A percentile compares a stretch with the other conserved stretches of the same genome.
Evolutionary conservation across 805 yeast species (phyloP).

Genomic region (Candida taoyuanica): DNA sequence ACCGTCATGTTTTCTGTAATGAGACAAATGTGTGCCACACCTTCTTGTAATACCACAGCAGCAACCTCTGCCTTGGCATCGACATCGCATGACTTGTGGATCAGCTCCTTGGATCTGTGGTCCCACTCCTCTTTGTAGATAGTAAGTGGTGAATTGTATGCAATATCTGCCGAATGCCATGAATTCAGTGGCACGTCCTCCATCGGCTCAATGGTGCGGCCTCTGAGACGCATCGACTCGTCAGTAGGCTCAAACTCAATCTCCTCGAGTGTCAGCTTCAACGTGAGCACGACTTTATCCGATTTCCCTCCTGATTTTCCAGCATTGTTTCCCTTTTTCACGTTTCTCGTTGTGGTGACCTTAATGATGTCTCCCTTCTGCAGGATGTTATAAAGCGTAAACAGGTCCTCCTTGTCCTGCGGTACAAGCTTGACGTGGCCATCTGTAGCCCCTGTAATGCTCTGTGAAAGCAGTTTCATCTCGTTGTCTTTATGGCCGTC

Average conservation of each 20-base stretch:
- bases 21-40: constrained; percentile 87
- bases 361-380: constrained; percentile 71
- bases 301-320: constrained; percentile 18
- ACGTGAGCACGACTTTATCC: constrained; percentile 54
- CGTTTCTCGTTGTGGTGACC: constrained; percentile 63
- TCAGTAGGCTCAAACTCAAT: constrained; percentile 78
- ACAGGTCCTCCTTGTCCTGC: constrained; percentile 87
- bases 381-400: constrained; percentile 80
- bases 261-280: constrained; percentile 58
- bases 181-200: constrained; percentile 81
- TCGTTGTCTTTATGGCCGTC: too few species aligned
- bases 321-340: constrained; percentile 32
- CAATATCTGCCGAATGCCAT: constrained; percentile 82
- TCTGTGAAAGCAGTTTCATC: constrained; percentile 56
- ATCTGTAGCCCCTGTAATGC: constrained; percentile 52
- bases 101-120: constrained; percentile 54
- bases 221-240: constrained; percentile 73
- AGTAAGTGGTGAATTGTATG: constrained; percentile 62
- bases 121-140: constrained; percentile 80
- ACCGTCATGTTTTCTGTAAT: constrained; percentile 88
- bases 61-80: constrained; percentile 87
- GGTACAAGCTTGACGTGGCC: constrained; percentile 68
- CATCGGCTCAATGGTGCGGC: constrained; percentile 60
- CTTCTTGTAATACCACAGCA: constrained; percentile 90
- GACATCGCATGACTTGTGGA: constrained; percentile 66